phyloP scores from a whole-genome alignment of 2,329 filamentous ascomycete genomes.

The Diaporthe ilicicola region DNA sequence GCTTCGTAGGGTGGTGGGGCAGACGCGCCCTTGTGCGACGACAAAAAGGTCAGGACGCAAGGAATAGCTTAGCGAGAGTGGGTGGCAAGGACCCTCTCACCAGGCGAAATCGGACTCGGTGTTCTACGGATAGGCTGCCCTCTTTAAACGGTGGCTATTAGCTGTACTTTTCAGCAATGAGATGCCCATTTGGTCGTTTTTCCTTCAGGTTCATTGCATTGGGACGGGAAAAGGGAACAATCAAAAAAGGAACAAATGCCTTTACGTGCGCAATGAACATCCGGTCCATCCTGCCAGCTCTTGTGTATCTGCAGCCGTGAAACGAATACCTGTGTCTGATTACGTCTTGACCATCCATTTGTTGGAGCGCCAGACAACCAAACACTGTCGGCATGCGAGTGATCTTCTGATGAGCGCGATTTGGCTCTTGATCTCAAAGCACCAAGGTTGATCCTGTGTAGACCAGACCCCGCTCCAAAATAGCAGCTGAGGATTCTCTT shows the following conservation, averaged over 20 bases:
- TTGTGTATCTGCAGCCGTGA: not conserved
- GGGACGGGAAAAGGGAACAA: constrained; percentile 33
- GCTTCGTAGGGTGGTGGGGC: not conserved
- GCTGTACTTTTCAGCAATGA: constrained; percentile 29
- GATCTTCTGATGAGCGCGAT: too few relatives aligned
- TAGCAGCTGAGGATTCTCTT: too few relatives aligned
- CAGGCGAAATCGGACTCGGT: constrained; percentile 35
- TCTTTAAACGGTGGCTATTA: constrained; percentile 31
- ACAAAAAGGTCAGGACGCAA: constrained; percentile 5
- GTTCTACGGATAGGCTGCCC: constrained; percentile 34
- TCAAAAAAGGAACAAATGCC: constrained; percentile 33
- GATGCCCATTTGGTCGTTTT: constrained; percentile 27
- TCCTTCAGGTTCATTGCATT: constrained; percentile 32
- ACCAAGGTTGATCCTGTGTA: too few relatives aligned
- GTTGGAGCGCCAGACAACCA: not conserved
- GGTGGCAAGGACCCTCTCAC: constrained; percentile 6
- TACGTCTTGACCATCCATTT: not conserved
- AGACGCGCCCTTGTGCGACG: not conserved
- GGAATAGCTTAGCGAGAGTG: constrained; percentile 26
- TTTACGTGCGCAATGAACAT: constrained; percentile 33
- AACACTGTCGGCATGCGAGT: too few relatives aligned
- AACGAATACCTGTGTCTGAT: not conserved
- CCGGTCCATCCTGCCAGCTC: constrained; percentile 26
- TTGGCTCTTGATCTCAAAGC: too few relatives aligned
- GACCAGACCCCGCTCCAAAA: too few relatives aligned